A percentile compares a stretch with the other conserved stretches of the same genome.
These are phyloP conservation scores for Globisporangium irregulare DNA, from an alignment of 352 stramenopile species.

Conservation along the genomic window DNA sequence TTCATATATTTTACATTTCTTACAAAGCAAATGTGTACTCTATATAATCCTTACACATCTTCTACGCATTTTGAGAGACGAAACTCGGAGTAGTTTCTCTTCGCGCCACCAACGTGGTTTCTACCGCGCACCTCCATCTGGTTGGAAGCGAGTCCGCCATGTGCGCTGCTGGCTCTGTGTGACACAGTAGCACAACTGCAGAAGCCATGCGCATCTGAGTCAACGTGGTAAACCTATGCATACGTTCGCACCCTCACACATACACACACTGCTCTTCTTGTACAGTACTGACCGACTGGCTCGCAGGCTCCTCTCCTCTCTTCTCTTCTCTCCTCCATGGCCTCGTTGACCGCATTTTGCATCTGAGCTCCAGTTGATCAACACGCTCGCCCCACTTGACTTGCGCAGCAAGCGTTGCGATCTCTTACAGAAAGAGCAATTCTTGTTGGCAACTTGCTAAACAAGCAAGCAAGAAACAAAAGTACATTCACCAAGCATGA, in stretches of 20 bases:
- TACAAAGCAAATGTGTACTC: neutral
- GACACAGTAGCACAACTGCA: neutral
- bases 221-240: neutral
- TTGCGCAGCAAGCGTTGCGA: neutral
- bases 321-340: too few relatives aligned
- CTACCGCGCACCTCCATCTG: neutral
- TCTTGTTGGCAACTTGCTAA: neutral
- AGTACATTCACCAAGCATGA: slow-evolving; percentile 1
- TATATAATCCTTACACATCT: neutral
- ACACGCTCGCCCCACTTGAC: neutral
- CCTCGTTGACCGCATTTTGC: slow-evolving; percentile 3
- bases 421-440: slow-evolving; percentile 7
- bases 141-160: neutral
- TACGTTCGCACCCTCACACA: neutral
- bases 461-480: neutral
- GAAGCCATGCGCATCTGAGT: neutral
- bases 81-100: neutral
- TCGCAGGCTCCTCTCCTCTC: neutral
- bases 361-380: slow-evolving; percentile 5
- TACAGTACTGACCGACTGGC: neutral
- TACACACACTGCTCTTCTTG: too few relatives aligned
- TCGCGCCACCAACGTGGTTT: neutral
- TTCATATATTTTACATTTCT: neutral
- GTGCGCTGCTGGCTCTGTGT: slow-evolving; percentile 2
- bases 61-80: neutral